phyloP scores from a whole-genome alignment of 2,329 filamentous ascomycete species.

The Daldinia sp. region DNA sequence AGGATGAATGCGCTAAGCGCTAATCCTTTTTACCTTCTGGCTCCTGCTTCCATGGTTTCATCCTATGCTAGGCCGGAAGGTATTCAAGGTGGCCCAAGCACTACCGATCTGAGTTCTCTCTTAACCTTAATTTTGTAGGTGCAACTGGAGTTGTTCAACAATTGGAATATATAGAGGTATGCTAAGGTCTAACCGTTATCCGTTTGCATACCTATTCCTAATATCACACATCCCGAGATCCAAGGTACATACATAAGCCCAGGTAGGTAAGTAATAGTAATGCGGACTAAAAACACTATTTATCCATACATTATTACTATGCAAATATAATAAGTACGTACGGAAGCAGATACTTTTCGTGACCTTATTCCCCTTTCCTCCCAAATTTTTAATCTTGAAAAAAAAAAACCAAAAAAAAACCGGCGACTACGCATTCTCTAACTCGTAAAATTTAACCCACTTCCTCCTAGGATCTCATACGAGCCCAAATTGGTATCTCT shows the following conservation, averaged over 20 bases:
- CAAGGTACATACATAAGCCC: neutral
- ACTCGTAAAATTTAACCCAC: constrained; percentile 16
- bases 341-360: constrained; percentile 7
- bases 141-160: no score
- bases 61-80: neutral
- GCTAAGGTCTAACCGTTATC: no score
- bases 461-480: neutral
- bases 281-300: neutral
- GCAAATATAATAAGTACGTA: neutral
- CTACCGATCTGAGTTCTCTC: neutral
- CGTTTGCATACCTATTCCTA: no score
- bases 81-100: neutral
- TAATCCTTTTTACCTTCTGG: neutral
- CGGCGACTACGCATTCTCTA: constrained; percentile 22
- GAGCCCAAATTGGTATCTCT: constrained; percentile 25
- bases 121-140: neutral
- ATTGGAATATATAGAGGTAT: no score
- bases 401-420: no score
- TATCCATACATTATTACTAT: constrained; percentile 2
- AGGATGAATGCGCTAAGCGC: constrained; percentile 27
- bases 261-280: neutral
- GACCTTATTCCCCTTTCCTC: constrained; percentile 1
- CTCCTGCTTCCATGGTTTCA: neutral
- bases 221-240: no score
- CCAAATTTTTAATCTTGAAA: constrained; percentile 18